Evolutionary conservation across 257 asterid species (phyloP), one percentile per base, ranked within the genome.

Genomic region (Primulina huaijiensis): DNA sequence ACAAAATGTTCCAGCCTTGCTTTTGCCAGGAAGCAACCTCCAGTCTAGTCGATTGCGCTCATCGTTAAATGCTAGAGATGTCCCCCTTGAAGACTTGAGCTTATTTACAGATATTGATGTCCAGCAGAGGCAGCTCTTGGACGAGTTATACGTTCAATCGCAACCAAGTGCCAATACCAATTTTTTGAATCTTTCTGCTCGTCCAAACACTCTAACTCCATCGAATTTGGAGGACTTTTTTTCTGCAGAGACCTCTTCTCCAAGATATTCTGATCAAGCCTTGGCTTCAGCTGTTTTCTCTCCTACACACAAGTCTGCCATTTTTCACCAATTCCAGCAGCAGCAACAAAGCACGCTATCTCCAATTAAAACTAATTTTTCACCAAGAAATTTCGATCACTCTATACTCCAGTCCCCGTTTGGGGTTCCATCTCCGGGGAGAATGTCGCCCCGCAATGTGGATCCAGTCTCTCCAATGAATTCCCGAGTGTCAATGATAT

Each of bases 11-110:
- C 95, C 97, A 0, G 60, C 93, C 2, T 65, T 91, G 86, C 91
- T 84, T 75, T 86, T 91, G 52, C 92, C 97, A 0, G 89, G 89
- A 64, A 82, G 86, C 84, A 85, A 81, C 78, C 73, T 84, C 74
- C 94, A 87, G 71, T 86, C 92, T 10, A 90, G 97, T 59, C 88
- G 92, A 56, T 72, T 91, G 72, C 87, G 96, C 52, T 87, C 95
- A 38, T 91, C 96, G 14, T 61, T 86, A 10, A 75, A 84, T 73
- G 95, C 96, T 33, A 78, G 96, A 75, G 96, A 87, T 70, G 75
- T 90, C 59, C 82, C 78, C 16, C 63, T 64, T 7, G 88, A 79
- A 35, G 83, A 83, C 65, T 66, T 82, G 68, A 76, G 67, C 65
- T 40, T 82, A 74, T 79, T 80, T 75, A 75, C 77, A 38, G 95